These are phyloP conservation scores for Trypanosoma melophagium DNA, from an alignment of 208 protist species.

Conservation along the genomic window DNA sequence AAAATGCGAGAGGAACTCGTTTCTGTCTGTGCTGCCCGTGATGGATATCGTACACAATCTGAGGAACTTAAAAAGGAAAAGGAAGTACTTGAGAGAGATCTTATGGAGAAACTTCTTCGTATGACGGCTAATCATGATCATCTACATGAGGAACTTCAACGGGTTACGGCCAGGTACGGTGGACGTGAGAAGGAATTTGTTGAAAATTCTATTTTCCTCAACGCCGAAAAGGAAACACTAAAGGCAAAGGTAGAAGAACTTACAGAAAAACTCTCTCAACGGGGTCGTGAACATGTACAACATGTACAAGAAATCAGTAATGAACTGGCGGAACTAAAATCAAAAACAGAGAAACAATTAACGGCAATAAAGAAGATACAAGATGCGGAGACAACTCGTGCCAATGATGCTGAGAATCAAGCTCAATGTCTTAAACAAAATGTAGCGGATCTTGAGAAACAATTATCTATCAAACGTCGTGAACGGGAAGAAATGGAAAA, in stretches of 20 bases:
- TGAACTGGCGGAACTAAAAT: conserved; percentile 44
- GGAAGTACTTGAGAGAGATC: conserved; percentile 42
- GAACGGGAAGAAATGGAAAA: conserved; percentile 45
- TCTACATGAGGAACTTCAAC: conserved; percentile 52
- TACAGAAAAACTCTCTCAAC: conserved; percentile 35
- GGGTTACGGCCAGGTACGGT: conserved; percentile 32
- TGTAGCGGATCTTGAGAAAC: conserved; percentile 34
- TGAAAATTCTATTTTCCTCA: conserved; percentile 77
- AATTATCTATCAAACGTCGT: conserved; percentile 14
- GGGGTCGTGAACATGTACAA: conserved; percentile 35
- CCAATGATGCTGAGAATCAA: conserved; percentile 53
- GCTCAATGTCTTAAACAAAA: conserved; percentile 47
- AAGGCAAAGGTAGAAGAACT: conserved; percentile 54
- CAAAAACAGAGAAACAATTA: conserved; percentile 36
- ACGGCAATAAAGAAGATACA: conserved; percentile 23
- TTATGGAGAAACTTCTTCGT: conserved; percentile 79
- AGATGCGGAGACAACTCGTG: conserved; percentile 42
- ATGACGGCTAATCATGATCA: conserved; percentile 74
- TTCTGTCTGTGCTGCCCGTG: conserved; percentile 26
- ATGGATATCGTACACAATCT: conserved; percentile 25
- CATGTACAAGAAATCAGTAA: conserved; percentile 41
- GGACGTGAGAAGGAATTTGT: conserved; percentile 73
- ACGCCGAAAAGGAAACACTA: conserved; percentile 75
- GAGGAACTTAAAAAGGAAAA: conserved; percentile 37
- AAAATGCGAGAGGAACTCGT: conserved; percentile 35